These are phyloP conservation scores for Aspergillus tanneri DNA, from an alignment of 2,329 filamentous ascomycete genomes.

Conservation along the genomic window DNA sequence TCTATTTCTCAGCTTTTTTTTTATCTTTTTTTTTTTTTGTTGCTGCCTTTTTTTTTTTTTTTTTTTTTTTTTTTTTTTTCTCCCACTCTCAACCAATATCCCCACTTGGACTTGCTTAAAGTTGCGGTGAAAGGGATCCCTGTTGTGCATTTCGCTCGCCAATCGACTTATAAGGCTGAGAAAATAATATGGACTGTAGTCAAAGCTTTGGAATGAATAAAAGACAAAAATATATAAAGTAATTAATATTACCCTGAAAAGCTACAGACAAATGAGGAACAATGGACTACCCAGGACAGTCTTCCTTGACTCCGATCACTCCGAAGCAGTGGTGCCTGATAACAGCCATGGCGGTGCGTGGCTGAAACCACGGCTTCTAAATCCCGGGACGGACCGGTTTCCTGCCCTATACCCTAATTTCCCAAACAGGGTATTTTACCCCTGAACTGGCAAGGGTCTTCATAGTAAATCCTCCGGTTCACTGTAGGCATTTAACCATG, in stretches of 20 bases:
- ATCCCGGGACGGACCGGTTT: constrained; percentile 7
- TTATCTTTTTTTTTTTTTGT: no score
- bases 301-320: constrained; percentile 5
- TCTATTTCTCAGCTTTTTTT: no score
- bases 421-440: no score
- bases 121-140: not conserved
- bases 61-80: not conserved
- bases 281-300: constrained; percentile 9
- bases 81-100: not conserved
- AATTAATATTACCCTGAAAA: not conserved
- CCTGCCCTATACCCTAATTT: constrained; percentile 29
- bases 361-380: constrained; percentile 17
- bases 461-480: no score
- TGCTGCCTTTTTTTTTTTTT: not conserved
- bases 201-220: no score
- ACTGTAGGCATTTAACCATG: no score
- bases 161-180: no score
- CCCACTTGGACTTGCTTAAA: not conserved
- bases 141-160: no score
- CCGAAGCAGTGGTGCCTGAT: constrained; percentile 20
- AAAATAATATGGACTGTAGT: no score
- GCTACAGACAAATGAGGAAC: constrained; percentile 5
- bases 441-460: no score
- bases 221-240: no score
- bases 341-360: constrained; percentile 18